Conservation (phyloP, 2,329 filamentous ascomycete genomes). For the Trichoderma hamatum region DNA sequence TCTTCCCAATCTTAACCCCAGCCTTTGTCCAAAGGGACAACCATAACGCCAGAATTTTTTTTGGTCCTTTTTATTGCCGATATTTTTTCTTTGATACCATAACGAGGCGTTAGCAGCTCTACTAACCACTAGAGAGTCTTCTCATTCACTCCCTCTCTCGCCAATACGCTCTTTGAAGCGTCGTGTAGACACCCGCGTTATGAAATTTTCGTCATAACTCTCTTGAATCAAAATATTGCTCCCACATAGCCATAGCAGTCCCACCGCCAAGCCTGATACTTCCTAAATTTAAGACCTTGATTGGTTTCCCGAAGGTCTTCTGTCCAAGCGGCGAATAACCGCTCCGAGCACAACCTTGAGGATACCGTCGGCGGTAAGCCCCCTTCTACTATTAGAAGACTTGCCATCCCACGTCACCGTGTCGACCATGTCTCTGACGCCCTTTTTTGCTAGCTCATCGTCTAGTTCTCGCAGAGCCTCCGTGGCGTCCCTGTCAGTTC, state of each 20-base stretch:
- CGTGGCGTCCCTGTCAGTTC: slow-evolving; percentile 67
- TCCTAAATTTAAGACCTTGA: background rate
- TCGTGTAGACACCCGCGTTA: background rate
- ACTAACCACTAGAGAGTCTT: background rate
- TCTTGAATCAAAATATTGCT: background rate
- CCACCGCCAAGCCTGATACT: background rate
- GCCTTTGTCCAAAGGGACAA: background rate
- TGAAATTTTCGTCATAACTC: background rate
- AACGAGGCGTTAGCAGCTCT: background rate
- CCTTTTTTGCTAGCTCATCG: slow-evolving; percentile 61
- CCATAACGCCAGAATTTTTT: background rate
- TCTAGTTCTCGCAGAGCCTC: slow-evolving; percentile 72
- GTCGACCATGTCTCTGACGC: slow-evolving; percentile 86
- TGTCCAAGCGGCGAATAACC: slow-evolving; percentile 58
- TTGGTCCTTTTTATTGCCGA: background rate
- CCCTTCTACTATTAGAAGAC: slow-evolving; percentile 42
- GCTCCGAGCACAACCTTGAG: slow-evolving; percentile 82
- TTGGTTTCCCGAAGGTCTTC: slow-evolving; percentile 27
- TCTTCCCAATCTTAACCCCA: background rate
- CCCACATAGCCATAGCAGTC: background rate
- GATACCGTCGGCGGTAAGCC: slow-evolving; percentile 69
- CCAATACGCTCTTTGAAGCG: background rate
- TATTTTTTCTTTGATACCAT: no score
- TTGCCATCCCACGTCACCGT: slow-evolving; percentile 73
- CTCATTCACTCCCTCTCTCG: background rate